Evolutionary conservation across 352 stramenopile genomes (phyloP).

Genomic region (Globisporangium canariense): DNA sequence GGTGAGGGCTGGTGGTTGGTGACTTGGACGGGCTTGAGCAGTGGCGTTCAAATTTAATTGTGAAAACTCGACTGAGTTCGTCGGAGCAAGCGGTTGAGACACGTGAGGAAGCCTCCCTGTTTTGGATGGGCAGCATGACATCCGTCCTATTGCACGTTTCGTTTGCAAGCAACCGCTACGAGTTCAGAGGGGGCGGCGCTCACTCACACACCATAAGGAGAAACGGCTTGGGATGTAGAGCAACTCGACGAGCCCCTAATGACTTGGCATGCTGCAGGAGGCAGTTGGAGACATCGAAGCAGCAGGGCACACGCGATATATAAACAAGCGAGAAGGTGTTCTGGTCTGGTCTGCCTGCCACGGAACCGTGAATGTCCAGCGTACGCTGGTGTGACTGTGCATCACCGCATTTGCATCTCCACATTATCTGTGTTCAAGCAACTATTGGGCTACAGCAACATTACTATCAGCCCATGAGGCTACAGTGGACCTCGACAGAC

Average conservation of each 20-base stretch:
- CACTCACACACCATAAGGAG: background rate
- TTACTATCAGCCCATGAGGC: no score
- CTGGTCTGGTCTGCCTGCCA: no score
- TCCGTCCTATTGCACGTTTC: background rate
- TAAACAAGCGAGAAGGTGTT: no score
- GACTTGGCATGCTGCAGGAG: no score
- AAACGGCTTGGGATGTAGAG: background rate
- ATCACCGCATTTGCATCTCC: no score
- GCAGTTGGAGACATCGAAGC: no score
- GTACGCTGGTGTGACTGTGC: no score
- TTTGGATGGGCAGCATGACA: background rate
- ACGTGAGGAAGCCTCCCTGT: background rate
- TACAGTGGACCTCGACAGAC: no score
- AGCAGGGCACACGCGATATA: no score
- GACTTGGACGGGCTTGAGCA: background rate
- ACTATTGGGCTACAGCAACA: no score
- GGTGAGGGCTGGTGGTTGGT: background rate
- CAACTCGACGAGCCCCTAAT: background rate
- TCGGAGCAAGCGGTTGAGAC: background rate
- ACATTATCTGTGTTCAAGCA: no score
- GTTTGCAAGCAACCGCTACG: background rate
- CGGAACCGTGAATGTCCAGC: no score
- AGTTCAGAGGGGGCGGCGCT: background rate
- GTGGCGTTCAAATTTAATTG: constrained; percentile 11
- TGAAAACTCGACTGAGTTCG: background rate